These are phyloP conservation scores for Phytophthora brassicae DNA, from an alignment of 352 stramenopile genomes.

Conservation along the genomic window DNA sequence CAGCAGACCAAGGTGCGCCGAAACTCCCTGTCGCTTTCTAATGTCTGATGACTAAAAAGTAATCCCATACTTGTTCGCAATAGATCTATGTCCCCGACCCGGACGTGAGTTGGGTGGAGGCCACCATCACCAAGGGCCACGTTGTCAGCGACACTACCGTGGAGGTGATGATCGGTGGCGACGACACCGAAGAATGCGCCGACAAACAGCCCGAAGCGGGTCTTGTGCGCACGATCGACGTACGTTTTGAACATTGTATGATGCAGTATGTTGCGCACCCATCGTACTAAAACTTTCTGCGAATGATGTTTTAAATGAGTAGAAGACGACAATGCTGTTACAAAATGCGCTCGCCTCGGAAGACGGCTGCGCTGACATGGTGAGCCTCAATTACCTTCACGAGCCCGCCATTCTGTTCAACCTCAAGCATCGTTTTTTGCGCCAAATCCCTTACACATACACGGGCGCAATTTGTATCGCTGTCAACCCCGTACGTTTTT, in stretches of 20 bases:
- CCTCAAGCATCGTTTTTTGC: conserved; percentile 86
- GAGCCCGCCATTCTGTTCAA: conserved; percentile 93
- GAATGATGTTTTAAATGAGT: conserved; percentile 14
- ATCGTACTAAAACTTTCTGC: conserved; percentile 1
- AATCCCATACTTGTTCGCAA: background rate
- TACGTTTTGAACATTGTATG: conserved; percentile 20
- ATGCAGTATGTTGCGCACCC: no score
- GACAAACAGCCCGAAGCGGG: conserved; percentile 64
- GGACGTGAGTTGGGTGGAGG: conserved; percentile 81
- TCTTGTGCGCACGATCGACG: conserved; percentile 50
- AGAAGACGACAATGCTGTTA: conserved; percentile 80
- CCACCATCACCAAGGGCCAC: conserved; percentile 81
- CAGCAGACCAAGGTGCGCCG: conserved; percentile 47
- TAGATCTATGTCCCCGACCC: conserved; percentile 85
- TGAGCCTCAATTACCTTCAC: conserved; percentile 90
- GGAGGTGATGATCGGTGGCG: conserved; percentile 72
- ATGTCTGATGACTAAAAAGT: background rate
- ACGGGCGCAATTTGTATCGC: conserved; percentile 97
- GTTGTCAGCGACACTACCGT: conserved; percentile 81
- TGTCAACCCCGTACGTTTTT: conserved; percentile 92
- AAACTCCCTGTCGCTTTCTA: background rate
- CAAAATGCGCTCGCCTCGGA: conserved; percentile 59
- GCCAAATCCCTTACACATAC: conserved; percentile 94
- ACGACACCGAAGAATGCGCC: conserved; percentile 65
- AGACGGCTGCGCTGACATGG: conserved; percentile 83